These are phyloP conservation scores for Wickerhamomyces kurtzmanii DNA, from an alignment of 805 yeast species.

Conservation along the genomic window DNA sequence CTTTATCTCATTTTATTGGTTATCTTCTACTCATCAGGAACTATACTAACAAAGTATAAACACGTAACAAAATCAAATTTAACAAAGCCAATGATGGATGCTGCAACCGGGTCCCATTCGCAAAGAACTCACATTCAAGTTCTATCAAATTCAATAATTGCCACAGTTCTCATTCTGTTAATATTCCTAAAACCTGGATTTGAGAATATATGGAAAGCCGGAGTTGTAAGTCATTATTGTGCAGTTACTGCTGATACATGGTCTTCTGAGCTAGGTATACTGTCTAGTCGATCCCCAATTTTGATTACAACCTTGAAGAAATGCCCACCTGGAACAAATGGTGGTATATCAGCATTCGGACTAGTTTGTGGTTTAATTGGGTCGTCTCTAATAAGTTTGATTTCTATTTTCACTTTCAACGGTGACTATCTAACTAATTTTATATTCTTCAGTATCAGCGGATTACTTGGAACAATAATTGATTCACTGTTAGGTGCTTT, in stretches of 20 bases:
- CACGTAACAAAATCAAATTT: conserved; percentile 23
- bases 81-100: conserved; percentile 16
- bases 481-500: conserved; percentile 34
- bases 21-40: conserved; percentile 26
- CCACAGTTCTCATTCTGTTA: conserved; percentile 24
- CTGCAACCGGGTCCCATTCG: conserved; percentile 12
- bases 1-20: conserved; percentile 22
- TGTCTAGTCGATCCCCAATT: conserved; percentile 25
- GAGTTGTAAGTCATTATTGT: conserved; percentile 25
- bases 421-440: conserved; percentile 9
- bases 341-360: conserved; percentile 30
- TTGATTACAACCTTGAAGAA: conserved; percentile 27
- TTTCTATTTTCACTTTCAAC: conserved; percentile 17
- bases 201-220: conserved; percentile 12
- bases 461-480: conserved; percentile 25
- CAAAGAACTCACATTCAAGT: conserved; percentile 32
- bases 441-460: conserved; percentile 19
- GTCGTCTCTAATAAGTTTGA: conserved; percentile 20
- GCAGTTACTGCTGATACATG: conserved; percentile 37
- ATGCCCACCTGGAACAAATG: conserved; percentile 38
- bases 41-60: conserved; percentile 28
- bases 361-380: conserved; percentile 25
- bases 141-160: conserved; percentile 27
- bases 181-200: conserved; percentile 1
- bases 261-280: conserved; percentile 36